These are phyloP conservation scores for Sambucus nigra DNA, from an alignment of 129 eudicot genomes.

Conservation along the genomic window DNA sequence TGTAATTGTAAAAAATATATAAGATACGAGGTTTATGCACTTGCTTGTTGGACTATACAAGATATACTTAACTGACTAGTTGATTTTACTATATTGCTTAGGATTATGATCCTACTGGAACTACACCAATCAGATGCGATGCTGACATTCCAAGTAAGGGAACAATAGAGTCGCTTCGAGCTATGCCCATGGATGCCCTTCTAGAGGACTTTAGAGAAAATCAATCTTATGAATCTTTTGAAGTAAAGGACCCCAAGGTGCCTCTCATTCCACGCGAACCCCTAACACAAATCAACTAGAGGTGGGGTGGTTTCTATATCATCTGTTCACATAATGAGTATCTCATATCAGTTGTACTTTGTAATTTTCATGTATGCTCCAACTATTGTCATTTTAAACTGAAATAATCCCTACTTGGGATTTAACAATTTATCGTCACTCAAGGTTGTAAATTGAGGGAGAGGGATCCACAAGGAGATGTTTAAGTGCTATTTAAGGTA, in stretches of 20 bases:
- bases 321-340: neutral
- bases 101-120: constrained; percentile 90
- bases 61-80: too few species aligned
- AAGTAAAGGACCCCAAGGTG: constrained; percentile 44
- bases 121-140: constrained; percentile 64
- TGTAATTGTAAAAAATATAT: too few species aligned
- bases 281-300: constrained; percentile 22
- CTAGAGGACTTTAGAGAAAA: constrained; percentile 77
- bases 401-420: constrained; percentile 8
- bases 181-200: constrained; percentile 77
- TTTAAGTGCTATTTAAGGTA: too few species aligned
- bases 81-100: constrained; percentile 9
- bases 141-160: constrained; percentile 67
- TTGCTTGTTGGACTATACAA: too few species aligned
- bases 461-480: neutral
- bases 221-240: constrained; percentile 43
- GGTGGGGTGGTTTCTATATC: neutral
- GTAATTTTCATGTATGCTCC: neutral
- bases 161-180: constrained; percentile 63
- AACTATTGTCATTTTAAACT: neutral
- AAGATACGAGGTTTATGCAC: too few species aligned
- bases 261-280: constrained; percentile 61
- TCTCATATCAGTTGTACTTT: neutral
- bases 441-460: constrained; percentile 7
- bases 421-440: neutral